phyloP scores from a whole-genome alignment of 129 eudicot species.

The Artemisia annua region DNA sequence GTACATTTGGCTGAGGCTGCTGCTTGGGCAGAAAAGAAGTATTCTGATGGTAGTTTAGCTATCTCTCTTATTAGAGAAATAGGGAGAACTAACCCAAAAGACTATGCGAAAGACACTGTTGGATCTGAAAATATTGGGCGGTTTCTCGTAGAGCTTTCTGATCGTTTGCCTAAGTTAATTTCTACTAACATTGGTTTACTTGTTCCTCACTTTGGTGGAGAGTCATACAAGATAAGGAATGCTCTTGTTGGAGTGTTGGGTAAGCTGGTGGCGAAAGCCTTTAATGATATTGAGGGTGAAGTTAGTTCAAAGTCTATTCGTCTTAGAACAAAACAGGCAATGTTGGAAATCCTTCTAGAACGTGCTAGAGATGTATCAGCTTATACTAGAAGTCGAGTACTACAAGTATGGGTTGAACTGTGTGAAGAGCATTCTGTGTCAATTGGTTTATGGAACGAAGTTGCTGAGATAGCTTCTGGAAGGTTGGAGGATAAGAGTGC shows the following conservation, averaged over 20 bases:
- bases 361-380: constrained; percentile 97
- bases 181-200: constrained; percentile 89
- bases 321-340: constrained; percentile 91
- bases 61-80: constrained; percentile 83
- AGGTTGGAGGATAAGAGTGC: constrained; percentile 96
- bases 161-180: constrained; percentile 78
- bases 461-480: constrained; percentile 91
- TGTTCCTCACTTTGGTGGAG: constrained; percentile 97
- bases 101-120: constrained; percentile 74
- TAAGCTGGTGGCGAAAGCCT: constrained; percentile 79
- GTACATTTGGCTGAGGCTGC: constrained; percentile 80
- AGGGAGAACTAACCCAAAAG: constrained; percentile 87
- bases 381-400: constrained; percentile 86
- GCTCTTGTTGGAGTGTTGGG: constrained; percentile 95
- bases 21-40: constrained; percentile 86
- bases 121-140: constrained; percentile 98
- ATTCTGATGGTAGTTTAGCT: constrained; percentile 83
- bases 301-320: constrained; percentile 86
- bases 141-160: constrained; percentile 91
- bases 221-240: constrained; percentile 91
- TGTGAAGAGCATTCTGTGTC: constrained; percentile 92
- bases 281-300: constrained; percentile 85
- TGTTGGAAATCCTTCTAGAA: constrained; percentile 93
- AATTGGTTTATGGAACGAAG: constrained; percentile 96
- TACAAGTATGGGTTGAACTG: constrained; percentile 94